Percentiles rank a stretch among this genome's conserved stretches.
phyloP scores from a whole-genome alignment of 495 filamentous ascomycete genomes.

The Collariella sp. region DNA sequence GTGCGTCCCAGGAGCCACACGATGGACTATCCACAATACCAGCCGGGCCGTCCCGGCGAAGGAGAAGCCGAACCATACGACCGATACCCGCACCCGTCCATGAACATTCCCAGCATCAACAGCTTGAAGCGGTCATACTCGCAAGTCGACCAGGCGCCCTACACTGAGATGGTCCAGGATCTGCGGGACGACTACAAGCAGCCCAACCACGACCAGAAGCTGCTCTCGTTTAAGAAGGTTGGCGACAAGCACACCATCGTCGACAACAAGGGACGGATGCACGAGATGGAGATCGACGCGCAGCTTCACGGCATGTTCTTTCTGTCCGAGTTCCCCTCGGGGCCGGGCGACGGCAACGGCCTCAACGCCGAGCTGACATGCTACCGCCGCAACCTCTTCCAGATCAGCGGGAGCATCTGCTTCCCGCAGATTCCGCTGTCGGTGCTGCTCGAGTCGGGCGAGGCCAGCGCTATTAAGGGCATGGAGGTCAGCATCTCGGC shows the following conservation, averaged over 20 bases:
- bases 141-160: conserved; percentile 37
- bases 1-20: conserved; percentile 37
- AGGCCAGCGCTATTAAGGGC: conserved; percentile 68
- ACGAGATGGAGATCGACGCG: conserved; percentile 57
- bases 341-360: conserved; percentile 52
- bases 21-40: conserved; percentile 34
- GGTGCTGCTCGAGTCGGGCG: conserved; percentile 67
- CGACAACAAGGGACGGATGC: conserved; percentile 46
- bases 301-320: conserved; percentile 97
- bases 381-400: conserved; percentile 88
- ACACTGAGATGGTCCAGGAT: conserved; percentile 47
- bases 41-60: conserved; percentile 38
- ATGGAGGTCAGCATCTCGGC: conserved; percentile 83
- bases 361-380: conserved; percentile 78
- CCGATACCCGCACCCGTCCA: conserved; percentile 38
- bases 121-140: conserved; percentile 46
- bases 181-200: conserved; percentile 47
- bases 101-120: conserved; percentile 46
- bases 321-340: conserved; percentile 74
- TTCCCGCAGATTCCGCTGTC: conserved; percentile 67
- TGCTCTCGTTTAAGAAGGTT: conserved; percentile 45
- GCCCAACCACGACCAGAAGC: conserved; percentile 49
- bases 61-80: conserved; percentile 41
- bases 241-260: conserved; percentile 50
- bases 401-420: conserved; percentile 80